A percentile compares a stretch with the other conserved stretches of the same genome.
phyloP scores from a whole-genome alignment of 2,329 filamentous ascomycete genomes.

The Monilinia fructicola region DNA sequence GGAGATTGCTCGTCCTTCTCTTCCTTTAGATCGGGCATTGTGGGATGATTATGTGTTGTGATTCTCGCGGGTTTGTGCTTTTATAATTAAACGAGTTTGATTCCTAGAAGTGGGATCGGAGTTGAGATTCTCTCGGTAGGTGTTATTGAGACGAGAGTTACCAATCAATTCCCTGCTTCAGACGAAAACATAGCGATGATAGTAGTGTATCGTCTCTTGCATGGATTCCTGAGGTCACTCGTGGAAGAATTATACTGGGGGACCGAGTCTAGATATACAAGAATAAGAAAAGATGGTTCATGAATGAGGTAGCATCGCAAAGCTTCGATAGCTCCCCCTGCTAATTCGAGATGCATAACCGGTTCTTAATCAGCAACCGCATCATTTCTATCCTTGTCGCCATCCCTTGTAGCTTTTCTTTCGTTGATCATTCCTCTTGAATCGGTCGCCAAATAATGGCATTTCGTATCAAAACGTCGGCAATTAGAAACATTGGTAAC shows the following conservation, averaged over 20 bases:
- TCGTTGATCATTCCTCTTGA: not conserved
- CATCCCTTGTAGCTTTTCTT: too few relatives aligned
- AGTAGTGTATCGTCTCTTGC: not conserved
- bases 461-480: not conserved
- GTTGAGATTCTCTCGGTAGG: not conserved
- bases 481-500: not conserved
- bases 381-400: not conserved
- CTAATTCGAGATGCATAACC: not conserved
- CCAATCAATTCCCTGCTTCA: not conserved
- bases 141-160: not conserved
- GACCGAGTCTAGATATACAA: not conserved
- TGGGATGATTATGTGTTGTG: not conserved
- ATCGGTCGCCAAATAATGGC: not conserved
- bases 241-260: not conserved
- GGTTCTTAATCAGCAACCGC: not conserved
- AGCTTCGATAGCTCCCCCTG: not conserved
- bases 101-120: not conserved
- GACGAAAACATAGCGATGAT: not conserved
- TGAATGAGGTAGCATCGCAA: not conserved
- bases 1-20: conserved; percentile 4
- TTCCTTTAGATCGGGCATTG: conserved; percentile 3
- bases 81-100: not conserved
- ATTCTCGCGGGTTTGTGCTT: not conserved
- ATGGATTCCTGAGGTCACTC: not conserved
- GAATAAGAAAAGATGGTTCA: not conserved